Base-by-base conservation (phyloP, 2,329 filamentous ascomycete species). In the Cyphellophora europaea region DNA sequence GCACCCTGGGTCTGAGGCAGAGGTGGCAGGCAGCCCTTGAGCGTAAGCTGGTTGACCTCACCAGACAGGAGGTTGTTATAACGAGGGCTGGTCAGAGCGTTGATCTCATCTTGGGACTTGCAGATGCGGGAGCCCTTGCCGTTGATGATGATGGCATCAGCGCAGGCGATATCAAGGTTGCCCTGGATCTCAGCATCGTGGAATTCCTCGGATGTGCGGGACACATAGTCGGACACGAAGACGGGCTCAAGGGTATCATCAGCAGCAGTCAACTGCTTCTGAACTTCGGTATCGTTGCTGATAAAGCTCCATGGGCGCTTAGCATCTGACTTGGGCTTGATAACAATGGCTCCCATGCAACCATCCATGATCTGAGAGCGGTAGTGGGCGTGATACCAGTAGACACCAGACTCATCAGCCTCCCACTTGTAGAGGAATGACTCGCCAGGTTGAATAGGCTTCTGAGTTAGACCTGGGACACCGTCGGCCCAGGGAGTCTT, bases 401-500 rank as follows among this genome's bases (percentile, higher is more conserved):
- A 73, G 3, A 69, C 72, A 10, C 72, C 71, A 59, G 59, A 49
- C 66, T 37, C 66, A 33, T 71, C 59, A 19, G 72, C 59, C 51
- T 41, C 46, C 48, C 45, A 45, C n/a, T 71, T 71, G 53, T 87
- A 87, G 0, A 70, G 74, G 43, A 80, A 79, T 1, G 63, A 72
- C 2, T 65, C 58, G 2, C 74, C 74, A 1, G 81, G 76, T 0
- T 73, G 66, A 29, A 87, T 78, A 0, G 73, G 68, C 40, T 77
- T 82, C 51, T 83, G 81, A 0, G 74, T 79, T 4, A 83, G 67
- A 25, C 73, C 78, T 0, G 74, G 66, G 1, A 80, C 71, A 0
- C 82, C 83, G 49, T 89, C 82, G 77, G 85, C 84, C 38, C 69
- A 68, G 40, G 76, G 82, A 0, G 80, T 82, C 8, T 79, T 80